phyloP scores from a whole-genome alignment of 1,284 basidiomycete genomes.

The Salmacisia buchloeana region DNA sequence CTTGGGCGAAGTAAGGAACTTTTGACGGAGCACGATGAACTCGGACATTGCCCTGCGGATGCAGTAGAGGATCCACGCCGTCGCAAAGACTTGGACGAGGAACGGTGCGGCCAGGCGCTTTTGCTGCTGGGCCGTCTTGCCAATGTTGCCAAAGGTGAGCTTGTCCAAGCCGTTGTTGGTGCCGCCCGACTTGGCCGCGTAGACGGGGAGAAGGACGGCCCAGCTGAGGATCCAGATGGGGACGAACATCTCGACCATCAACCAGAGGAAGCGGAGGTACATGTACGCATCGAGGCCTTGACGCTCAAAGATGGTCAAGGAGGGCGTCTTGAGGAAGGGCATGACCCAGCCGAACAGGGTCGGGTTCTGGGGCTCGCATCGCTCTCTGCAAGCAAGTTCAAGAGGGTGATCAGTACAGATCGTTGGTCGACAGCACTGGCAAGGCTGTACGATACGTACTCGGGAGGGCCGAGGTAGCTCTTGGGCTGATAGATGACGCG shows the following conservation, averaged over 20 bases:
- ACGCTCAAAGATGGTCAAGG: slow-evolving; percentile 50
- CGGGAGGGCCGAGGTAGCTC: slow-evolving; percentile 40
- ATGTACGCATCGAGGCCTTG: slow-evolving; percentile 93
- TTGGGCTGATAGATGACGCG: slow-evolving; percentile 51
- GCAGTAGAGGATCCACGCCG: slow-evolving; percentile 72
- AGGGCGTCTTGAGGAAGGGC: slow-evolving; percentile 46
- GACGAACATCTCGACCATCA: slow-evolving; percentile 69
- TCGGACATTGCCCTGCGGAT: slow-evolving; percentile 73
- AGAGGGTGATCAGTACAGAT: neutral
- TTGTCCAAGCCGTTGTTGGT: slow-evolving; percentile 63
- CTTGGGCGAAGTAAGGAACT: slow-evolving; percentile 69
- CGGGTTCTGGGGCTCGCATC: slow-evolving; percentile 47
- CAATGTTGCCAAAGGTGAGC: slow-evolving; percentile 72
- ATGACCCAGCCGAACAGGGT: slow-evolving; percentile 52
- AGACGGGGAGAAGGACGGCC: slow-evolving; percentile 61
- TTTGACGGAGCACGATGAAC: slow-evolving; percentile 75
- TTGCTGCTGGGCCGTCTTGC: slow-evolving; percentile 25
- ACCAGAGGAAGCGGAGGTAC: slow-evolving; percentile 78
- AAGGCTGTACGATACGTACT: neutral
- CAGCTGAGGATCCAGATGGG: slow-evolving; percentile 59
- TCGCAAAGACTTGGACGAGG: slow-evolving; percentile 40
- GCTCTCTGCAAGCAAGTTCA: slow-evolving; percentile 26
- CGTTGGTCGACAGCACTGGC: too few relatives aligned
- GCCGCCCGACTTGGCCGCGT: slow-evolving; percentile 51
- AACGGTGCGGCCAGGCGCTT: slow-evolving; percentile 38